A percentile compares a stretch with the other conserved stretches of the same genome.
These are phyloP conservation scores for Adansonia digitata DNA, from an alignment of 345 rosid species.

Conservation along the genomic window DNA sequence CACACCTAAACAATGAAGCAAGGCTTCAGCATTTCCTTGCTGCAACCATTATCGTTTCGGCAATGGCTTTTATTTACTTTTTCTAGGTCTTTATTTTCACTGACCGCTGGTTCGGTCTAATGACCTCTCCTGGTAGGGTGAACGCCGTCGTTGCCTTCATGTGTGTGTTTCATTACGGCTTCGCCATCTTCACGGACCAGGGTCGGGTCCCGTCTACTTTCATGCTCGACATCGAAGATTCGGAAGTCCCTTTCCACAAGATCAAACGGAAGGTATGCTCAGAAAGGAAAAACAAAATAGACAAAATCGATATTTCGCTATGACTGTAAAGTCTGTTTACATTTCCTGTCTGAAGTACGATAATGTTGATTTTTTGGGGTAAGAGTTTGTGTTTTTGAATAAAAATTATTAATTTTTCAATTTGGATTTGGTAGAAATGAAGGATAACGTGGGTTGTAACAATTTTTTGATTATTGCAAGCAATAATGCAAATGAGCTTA, in stretches of 20 bases:
- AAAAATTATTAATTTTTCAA: neutral
- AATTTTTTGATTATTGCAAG: neutral
- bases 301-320: neutral
- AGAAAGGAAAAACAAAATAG: neutral
- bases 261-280: conserved; percentile 78
- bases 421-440: neutral
- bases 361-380: neutral
- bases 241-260: conserved; percentile 59
- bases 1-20: conserved; percentile 41
- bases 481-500: conserved; percentile 3
- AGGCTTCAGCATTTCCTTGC: conserved; percentile 33
- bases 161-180: conserved; percentile 52
- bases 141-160: conserved; percentile 62
- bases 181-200: conserved; percentile 68
- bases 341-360: neutral
- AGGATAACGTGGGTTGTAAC: neutral
- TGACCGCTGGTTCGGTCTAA: conserved; percentile 85
- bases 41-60: conserved; percentile 51
- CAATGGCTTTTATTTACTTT: conserved; percentile 59
- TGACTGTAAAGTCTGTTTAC: neutral
- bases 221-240: conserved; percentile 74
- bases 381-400: neutral
- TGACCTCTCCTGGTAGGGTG: conserved; percentile 71
- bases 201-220: conserved; percentile 71
- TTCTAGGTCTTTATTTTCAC: conserved; percentile 69